These are phyloP conservation scores for Eragrostis nindensis DNA, from an alignment of 176 grass and related monocot species.

Conservation along the genomic window DNA sequence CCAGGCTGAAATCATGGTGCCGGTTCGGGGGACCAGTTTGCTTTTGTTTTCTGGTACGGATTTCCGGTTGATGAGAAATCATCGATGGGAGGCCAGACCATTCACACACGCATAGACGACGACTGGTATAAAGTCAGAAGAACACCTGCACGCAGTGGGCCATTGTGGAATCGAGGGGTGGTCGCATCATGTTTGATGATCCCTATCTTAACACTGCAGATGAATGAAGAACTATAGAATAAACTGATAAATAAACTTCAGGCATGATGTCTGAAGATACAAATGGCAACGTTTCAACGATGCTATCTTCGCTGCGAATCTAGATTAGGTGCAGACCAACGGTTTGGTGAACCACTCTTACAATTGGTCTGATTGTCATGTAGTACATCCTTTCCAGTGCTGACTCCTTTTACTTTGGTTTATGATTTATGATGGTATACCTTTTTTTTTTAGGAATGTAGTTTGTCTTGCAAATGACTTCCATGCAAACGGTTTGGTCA, in stretches of 20 bases:
- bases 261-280: too few species aligned
- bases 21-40: background rate
- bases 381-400: constrained; percentile 4
- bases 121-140: background rate
- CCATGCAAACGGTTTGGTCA: background rate
- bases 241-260: too few species aligned
- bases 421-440: too few species aligned
- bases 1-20: background rate
- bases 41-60: background rate
- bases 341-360: constrained; percentile 44
- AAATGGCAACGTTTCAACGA: constrained; percentile 46
- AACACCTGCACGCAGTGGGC: background rate
- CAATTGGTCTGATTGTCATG: constrained; percentile 16
- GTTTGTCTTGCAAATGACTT: background rate
- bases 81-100: background rate
- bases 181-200: background rate
- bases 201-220: constrained; percentile 27
- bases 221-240: background rate
- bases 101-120: background rate
- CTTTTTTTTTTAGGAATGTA: too few species aligned
- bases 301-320: constrained; percentile 34
- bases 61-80: background rate
- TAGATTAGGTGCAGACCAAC: constrained; percentile 50
- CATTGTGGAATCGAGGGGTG: background rate
- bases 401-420: background rate